Conservation (phyloP, 352 stramenopile species). For the Globisporangium cylindrosporum region DNA sequence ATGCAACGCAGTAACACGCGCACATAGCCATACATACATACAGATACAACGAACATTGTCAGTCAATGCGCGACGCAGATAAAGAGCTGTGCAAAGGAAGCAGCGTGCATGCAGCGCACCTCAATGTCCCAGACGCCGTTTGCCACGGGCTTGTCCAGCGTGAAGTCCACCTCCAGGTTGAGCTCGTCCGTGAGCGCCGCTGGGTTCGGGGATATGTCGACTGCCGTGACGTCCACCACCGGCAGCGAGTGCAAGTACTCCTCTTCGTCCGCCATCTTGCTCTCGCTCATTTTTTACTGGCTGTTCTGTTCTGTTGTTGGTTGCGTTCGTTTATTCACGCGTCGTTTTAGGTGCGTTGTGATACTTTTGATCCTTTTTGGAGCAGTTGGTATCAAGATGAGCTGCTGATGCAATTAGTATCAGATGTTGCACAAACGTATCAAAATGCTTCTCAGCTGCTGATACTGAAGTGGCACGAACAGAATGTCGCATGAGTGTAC, state of each 20-base stretch:
- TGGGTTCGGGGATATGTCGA: constrained; percentile 84
- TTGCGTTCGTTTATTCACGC: background rate
- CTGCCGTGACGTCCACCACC: constrained; percentile 59
- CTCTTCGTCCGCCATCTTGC: constrained; percentile 44
- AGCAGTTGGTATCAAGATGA: too few relatives aligned
- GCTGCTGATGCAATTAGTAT: background rate
- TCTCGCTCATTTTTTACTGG: constrained; percentile 63
- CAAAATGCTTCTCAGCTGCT: background rate
- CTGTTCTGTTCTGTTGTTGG: constrained; percentile 2
- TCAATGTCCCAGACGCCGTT: constrained; percentile 78
- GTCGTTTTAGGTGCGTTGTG: background rate
- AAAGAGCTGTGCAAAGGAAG: background rate
- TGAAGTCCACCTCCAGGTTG: constrained; percentile 81
- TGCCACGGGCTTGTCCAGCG: constrained; percentile 53
- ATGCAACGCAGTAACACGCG: background rate
- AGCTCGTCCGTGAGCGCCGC: constrained; percentile 70
- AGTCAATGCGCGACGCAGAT: background rate
- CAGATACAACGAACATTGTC: background rate
- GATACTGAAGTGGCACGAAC: too few relatives aligned
- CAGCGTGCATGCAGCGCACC: constrained; percentile 29
- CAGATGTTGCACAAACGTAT: background rate
- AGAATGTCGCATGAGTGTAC: background rate
- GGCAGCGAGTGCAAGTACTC: constrained; percentile 49
- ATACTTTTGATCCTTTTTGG: too few relatives aligned
- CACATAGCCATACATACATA: background rate